Evolutionary conservation across 2,329 filamentous ascomycete genomes (phyloP), one percentile per base, ranked within the genome.

Genomic region (Fusarium solani-melongenae): DNA sequence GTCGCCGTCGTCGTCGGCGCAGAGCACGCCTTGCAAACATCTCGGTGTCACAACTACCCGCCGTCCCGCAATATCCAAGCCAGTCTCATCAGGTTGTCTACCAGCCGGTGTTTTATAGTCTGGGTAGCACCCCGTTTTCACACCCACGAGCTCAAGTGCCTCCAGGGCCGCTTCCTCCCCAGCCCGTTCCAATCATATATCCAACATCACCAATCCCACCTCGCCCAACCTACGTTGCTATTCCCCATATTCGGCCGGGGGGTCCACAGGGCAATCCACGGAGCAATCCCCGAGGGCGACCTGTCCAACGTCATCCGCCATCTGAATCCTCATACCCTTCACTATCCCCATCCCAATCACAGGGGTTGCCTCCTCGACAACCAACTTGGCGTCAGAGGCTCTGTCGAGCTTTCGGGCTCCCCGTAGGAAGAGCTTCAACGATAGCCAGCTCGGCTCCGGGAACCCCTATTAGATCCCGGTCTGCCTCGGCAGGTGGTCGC

Each of bases 401-500:
- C 1, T 57, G 70, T 57, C 75, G 74, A 12, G 70, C 72, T 1
- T 73, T 83, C 33, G 75, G 71, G 6, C 58, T 82, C 15, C 81
- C 81, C 3, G 20, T 76, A 1, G 83, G 83, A 6, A 80, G 74
- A 64, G 82, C 81, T 8, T 83, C 81, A 0, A 84, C 83, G 2
- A 80, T 84, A 57, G 74, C 73, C 31, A 81, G 75, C 41, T 80
- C 81, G 2, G 22, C 36, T 8, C 67, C 73, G 15, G 72, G 64
- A 27, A 72, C 74, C 31, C 70, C 73, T 11, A 8, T 38, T 1
- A 57, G 24, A 2, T 57, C 67, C 8, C 61, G 49, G 24, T 33
- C 67, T 15, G 62, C n/a, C 17, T 57, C 57, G 29, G 39, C 58
- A 27, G 22, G 8, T n/a, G 12, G 6, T 17, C 56, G 12, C 17